phyloP scores from a whole-genome alignment of 2,329 filamentous ascomycete species.

The Myriosclerotinia curreyana region DNA sequence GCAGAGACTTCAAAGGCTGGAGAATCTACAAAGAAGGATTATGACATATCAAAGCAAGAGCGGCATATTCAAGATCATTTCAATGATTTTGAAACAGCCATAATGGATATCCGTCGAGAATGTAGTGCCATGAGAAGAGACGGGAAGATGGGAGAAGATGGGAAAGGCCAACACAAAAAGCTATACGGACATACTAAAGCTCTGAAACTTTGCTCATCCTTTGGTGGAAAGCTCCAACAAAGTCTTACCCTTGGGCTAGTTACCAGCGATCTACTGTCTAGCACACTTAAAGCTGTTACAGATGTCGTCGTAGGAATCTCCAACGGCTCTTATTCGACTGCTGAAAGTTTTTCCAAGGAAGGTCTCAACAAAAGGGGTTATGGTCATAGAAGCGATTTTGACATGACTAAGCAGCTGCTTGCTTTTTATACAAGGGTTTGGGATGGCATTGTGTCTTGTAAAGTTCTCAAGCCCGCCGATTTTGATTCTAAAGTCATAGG shows the following conservation, averaged over 20 bases:
- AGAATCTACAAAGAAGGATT: not conserved
- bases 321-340: not conserved
- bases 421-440: conserved; percentile 33
- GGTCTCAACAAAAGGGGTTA: too few relatives aligned
- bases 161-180: not conserved
- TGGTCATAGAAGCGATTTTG: not conserved
- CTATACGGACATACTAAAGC: not conserved
- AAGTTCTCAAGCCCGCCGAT: conserved; percentile 29
- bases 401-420: conserved; percentile 19
- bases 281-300: conserved; percentile 23
- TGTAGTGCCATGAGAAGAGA: not conserved
- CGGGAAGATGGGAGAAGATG: not conserved
- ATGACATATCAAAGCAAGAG: not conserved
- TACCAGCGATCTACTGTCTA: conserved; percentile 23
- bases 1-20: not conserved
- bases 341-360: too few relatives aligned
- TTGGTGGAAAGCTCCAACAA: conserved; percentile 31
- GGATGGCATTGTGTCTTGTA: conserved; percentile 31
- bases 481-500: conserved; percentile 25
- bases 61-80: conserved; percentile 21
- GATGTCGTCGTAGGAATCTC: conserved; percentile 22
- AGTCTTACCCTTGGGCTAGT: conserved; percentile 31
- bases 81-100: conserved; percentile 23
- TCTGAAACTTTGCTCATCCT: conserved; percentile 24
- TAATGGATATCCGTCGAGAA: conserved; percentile 13